These are phyloP conservation scores for Chlorella variabilis DNA, from an alignment of 163 green algal genomes.

Conservation along the genomic window DNA sequence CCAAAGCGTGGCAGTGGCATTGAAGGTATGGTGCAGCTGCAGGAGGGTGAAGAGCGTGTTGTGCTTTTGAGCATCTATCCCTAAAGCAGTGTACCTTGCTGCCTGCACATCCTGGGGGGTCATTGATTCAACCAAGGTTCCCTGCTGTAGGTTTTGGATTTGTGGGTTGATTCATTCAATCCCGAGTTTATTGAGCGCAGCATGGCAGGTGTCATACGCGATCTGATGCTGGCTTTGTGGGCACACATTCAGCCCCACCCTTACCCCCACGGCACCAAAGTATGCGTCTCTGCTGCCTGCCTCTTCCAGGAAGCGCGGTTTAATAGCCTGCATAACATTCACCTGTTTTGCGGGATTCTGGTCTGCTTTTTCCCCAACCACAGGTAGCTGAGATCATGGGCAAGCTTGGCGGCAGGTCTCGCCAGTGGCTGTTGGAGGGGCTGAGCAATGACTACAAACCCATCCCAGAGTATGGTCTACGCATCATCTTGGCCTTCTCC, in stretches of 20 bases:
- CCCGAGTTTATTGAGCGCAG: constrained; percentile 95
- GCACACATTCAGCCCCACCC: constrained; percentile 74
- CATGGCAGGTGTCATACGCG: constrained; percentile 76
- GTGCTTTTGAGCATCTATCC: neutral
- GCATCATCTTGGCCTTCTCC: constrained; percentile 94
- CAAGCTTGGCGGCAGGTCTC: constrained; percentile 95
- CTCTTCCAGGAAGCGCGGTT: too few relatives aligned
- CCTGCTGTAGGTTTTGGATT: constrained; percentile 78
- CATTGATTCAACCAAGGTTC: too few relatives aligned
- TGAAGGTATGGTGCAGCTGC: constrained; percentile 11
- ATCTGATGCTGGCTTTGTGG: constrained; percentile 80
- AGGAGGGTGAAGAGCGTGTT: neutral
- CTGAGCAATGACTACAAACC: constrained; percentile 61
- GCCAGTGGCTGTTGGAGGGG: constrained; percentile 83
- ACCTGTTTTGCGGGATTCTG: too few relatives aligned
- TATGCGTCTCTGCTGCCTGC: too few relatives aligned
- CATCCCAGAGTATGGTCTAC: constrained; percentile 95
- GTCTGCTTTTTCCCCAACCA: too few relatives aligned
- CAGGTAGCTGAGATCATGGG: constrained; percentile 86
- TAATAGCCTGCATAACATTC: too few relatives aligned
- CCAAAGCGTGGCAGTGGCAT: constrained; percentile 35
- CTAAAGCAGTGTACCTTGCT: too few relatives aligned
- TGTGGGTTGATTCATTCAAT: constrained; percentile 98
- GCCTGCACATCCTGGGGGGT: too few relatives aligned
- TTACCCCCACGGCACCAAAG: constrained; percentile 73